Evolutionary conservation across 345 rosid genomes (phyloP).

Genomic region (Iberis pinnata): DNA sequence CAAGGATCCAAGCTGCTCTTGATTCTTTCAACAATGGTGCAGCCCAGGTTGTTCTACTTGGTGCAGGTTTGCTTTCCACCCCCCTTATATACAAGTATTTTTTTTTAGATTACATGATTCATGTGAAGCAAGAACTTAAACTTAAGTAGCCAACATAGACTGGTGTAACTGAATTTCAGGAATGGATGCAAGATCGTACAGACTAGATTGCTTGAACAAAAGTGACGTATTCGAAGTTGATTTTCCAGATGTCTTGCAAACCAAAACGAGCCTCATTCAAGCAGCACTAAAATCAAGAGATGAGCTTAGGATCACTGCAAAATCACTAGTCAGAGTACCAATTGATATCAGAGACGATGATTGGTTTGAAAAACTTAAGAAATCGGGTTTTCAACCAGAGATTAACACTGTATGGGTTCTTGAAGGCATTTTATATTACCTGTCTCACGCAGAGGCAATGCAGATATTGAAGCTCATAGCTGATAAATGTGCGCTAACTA

Average conservation of each 20-base stretch:
- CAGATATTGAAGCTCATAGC: slow-evolving; percentile 82
- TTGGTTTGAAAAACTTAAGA: slow-evolving; percentile 71
- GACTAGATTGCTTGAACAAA: slow-evolving; percentile 61
- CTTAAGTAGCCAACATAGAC: too few relatives aligned
- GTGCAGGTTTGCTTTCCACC: slow-evolving; percentile 60
- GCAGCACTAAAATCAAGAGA: slow-evolving; percentile 47
- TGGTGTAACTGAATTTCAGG: slow-evolving; percentile 36
- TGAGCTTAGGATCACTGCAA: slow-evolving; percentile 47
- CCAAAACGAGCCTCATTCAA: slow-evolving; percentile 52
- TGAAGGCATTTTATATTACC: slow-evolving; percentile 89
- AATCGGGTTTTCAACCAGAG: slow-evolving; percentile 60
- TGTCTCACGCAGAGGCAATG: slow-evolving; percentile 69
- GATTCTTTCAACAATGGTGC: slow-evolving; percentile 40
- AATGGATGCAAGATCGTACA: slow-evolving; percentile 91
- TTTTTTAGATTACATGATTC: neutral
- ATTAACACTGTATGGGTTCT: slow-evolving; percentile 83
- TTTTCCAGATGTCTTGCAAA: slow-evolving; percentile 64
- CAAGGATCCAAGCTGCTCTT: slow-evolving; percentile 67
- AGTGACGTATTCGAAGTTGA: slow-evolving; percentile 78
- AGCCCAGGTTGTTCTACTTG: slow-evolving; percentile 78
- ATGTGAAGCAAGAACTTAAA: slow-evolving; percentile 1
- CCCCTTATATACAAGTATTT: neutral
- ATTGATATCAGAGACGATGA: slow-evolving; percentile 60
- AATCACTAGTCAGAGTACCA: slow-evolving; percentile 72
- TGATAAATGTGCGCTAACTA: slow-evolving; percentile 48